Percentiles rank a stretch among this genome's conserved stretches.
These are phyloP conservation scores for Physcomitrellopsis africana DNA, from an alignment of 225 moss, liverwort and hornwort species.

Conservation along the genomic window DNA sequence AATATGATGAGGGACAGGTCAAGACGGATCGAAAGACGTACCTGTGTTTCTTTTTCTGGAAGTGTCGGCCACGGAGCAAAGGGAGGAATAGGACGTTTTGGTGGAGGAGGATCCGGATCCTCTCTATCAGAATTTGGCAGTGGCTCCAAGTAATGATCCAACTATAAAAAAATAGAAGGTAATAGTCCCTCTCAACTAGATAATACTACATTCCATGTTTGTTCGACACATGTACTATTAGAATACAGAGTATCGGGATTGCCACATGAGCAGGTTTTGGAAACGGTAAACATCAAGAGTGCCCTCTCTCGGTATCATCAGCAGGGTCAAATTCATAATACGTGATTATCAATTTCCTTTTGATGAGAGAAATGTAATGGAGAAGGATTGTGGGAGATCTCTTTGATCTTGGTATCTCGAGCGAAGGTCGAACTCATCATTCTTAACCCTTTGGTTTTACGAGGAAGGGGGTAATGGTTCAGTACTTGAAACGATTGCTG, in stretches of 20 bases:
- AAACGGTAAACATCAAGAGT: neutral
- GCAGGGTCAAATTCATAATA: neutral
- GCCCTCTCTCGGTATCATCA: neutral
- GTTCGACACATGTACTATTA: neutral
- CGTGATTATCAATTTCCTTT: neutral
- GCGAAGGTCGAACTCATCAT: conserved; percentile 20
- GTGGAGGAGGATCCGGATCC: conserved; percentile 41
- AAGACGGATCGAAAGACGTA: conserved; percentile 8
- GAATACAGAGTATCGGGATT: neutral
- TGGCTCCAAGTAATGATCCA: conserved; percentile 38
- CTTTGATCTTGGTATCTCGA: conserved; percentile 34
- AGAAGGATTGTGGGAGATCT: too few relatives aligned
- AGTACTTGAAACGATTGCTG: too few relatives aligned
- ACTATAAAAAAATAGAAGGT: conserved; percentile 38
- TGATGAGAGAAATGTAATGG: neutral
- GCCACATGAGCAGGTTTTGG: neutral
- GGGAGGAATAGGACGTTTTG: conserved; percentile 43
- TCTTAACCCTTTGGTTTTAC: conserved; percentile 34
- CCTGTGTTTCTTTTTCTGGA: conserved; percentile 51
- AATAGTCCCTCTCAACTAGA: neutral
- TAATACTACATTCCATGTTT: conserved; percentile 18
- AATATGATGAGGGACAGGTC: neutral
- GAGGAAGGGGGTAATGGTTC: conserved; percentile 18
- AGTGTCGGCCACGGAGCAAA: conserved; percentile 45
- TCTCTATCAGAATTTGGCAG: conserved; percentile 33